Base-by-base conservation (phyloP, 208 protist species). In the Leptomonas pyrrhocoris region DNA sequence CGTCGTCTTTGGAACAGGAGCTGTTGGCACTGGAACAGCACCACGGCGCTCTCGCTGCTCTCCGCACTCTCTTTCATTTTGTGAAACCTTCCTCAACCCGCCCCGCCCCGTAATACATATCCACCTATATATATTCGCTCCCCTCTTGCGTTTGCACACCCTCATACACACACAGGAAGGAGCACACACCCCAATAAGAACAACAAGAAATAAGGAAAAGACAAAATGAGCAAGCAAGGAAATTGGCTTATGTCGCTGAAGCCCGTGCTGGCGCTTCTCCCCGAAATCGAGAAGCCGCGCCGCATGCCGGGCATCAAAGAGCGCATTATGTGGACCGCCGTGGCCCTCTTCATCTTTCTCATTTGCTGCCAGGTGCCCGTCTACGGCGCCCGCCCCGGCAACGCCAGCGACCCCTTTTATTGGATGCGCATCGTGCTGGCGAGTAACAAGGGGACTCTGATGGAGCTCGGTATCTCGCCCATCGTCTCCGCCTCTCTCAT, bases 391-490 rank as follows among this genome's bases (percentile, higher is more conserved):
- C 85, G 92, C 50, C 88, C 96, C 8, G 93, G 88, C 34, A 98
- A 97, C 61, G 72, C 81, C 36, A 93, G 93, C 21, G 99, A 99
- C 86, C 99, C 99, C 40, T 99, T 99, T 77, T 99, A 99, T 78
- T 99, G 98, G 99, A 97, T 99, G 90, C 94, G 99, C 74, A 97
- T 99, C 23, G 98, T 99, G 70, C 92, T 99, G 51, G 99, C 99
- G 11, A 99, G 98, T 25, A 99, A 99, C 84, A 98, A 99, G 78
- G 98, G 98, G 34, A 99, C 98, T 42, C 86, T 99, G n/a, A 99
- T 99, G 98, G 98, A 99, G 80, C 87, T 99, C 15, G 98, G 98
- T 71, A 99, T 99, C 71, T 98, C 95, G 12, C 98, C 98, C 1
- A 98, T 99, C 66, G 90, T 99, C n/a, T 99, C 96, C 6, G 97